Percentiles rank a stretch among this genome's conserved stretches.
Conservation (phyloP, 257 asterid genomes). For the Capsicum baccatum region DNA sequence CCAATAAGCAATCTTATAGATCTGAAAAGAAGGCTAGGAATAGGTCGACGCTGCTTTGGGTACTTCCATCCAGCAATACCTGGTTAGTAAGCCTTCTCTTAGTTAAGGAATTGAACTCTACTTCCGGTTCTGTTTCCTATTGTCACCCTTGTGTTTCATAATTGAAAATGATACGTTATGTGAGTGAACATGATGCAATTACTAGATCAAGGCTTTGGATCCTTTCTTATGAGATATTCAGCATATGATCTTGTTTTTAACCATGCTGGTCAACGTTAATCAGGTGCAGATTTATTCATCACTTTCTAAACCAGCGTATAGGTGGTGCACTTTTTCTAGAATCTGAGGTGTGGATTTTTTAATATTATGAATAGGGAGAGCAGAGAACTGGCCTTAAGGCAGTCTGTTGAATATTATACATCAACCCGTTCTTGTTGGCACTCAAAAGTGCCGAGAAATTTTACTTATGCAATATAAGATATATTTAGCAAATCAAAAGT, state of each 20-base stretch:
- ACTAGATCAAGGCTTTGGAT: constrained; percentile 14
- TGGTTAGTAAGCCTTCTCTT: constrained; percentile 54
- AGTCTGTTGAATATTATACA: not conserved
- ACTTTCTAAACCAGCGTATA: not conserved
- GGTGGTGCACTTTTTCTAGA: not conserved
- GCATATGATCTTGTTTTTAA: not conserved
- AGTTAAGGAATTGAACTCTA: constrained; percentile 7
- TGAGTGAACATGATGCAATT: not conserved
- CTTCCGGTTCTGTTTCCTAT: not conserved
- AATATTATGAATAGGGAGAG: not conserved
- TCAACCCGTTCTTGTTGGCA: not conserved
- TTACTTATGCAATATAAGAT: constrained; percentile 3
- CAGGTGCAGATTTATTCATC: constrained; percentile 13
- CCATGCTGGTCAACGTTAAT: constrained; percentile 15
- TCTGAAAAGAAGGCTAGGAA: constrained; percentile 89
- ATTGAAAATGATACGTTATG: not conserved
- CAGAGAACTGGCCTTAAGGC: not conserved
- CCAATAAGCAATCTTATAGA: constrained; percentile 93
- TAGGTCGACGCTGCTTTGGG: constrained; percentile 95
- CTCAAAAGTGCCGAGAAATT: not conserved
- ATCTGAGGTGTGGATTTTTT: not conserved
- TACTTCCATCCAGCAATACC: constrained; percentile 95
- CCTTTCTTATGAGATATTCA: constrained; percentile 24
- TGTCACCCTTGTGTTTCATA: not conserved
- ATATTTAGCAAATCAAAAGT: not conserved